A percentile compares a stretch with the other conserved stretches of the same genome.
These are phyloP conservation scores for Stachybotrys elegans DNA, from an alignment of 2,329 filamentous ascomycete genomes.

Conservation along the genomic window DNA sequence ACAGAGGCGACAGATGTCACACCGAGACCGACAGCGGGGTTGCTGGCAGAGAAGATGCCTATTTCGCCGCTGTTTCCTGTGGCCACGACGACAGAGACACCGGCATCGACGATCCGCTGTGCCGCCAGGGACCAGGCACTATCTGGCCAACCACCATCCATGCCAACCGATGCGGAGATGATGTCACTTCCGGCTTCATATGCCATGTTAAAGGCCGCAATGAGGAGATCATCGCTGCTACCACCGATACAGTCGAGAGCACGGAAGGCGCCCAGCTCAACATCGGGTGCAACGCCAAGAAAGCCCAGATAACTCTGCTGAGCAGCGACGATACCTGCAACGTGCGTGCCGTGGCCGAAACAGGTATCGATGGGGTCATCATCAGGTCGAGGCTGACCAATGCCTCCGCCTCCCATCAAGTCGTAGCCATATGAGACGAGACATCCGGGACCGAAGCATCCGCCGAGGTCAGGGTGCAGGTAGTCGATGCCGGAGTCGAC, in stretches of 20 bases:
- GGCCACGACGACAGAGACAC: slow-evolving; percentile 9
- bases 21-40: slow-evolving; percentile 8
- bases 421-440: slow-evolving; percentile 43
- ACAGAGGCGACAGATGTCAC: slow-evolving; percentile 11
- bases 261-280: slow-evolving; percentile 47
- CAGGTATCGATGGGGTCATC: slow-evolving; percentile 32
- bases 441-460: slow-evolving; percentile 45
- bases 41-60: slow-evolving; percentile 9
- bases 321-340: slow-evolving; percentile 43
- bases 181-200: slow-evolving; percentile 50
- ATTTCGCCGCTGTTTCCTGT: slow-evolving; percentile 21
- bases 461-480: slow-evolving; percentile 45
- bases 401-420: slow-evolving; percentile 35
- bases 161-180: slow-evolving; percentile 45
- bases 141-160: not conserved
- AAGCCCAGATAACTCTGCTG: slow-evolving; percentile 44
- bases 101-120: not conserved
- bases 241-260: slow-evolving; percentile 43
- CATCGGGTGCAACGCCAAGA: slow-evolving; percentile 48
- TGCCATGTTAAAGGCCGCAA: slow-evolving; percentile 50
- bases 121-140: not conserved
- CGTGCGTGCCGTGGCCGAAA: slow-evolving; percentile 30
- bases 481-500: slow-evolving; percentile 37
- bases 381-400: slow-evolving; percentile 26
- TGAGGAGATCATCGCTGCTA: slow-evolving; percentile 46